phyloP scores from a whole-genome alignment of 257 asterid species.

The Anisodus tanguticus region DNA sequence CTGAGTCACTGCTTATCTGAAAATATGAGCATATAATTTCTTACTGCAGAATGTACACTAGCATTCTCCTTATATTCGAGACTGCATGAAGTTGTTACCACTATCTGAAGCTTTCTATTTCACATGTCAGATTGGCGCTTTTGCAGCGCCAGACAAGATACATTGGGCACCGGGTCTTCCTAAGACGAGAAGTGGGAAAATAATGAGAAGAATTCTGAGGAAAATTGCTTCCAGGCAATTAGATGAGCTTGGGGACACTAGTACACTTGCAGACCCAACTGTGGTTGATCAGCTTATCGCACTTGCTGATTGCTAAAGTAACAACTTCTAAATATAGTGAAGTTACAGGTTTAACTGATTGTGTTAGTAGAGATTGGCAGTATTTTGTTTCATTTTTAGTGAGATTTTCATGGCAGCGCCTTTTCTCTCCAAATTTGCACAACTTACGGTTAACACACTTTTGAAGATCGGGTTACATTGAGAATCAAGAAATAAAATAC shows the following conservation, averaged over 20 bases:
- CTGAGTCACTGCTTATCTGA: background rate
- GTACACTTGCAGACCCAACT: conserved; percentile 95
- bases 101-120: background rate
- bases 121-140: conserved; percentile 80
- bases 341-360: conserved; percentile 17
- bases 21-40: background rate
- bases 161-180: conserved; percentile 99
- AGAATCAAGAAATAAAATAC: conserved; percentile 1
- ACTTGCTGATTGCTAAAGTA: conserved; percentile 64
- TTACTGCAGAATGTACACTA: background rate
- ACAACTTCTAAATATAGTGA: conserved; percentile 3
- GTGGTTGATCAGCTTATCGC: conserved; percentile 88
- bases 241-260: conserved; percentile 91
- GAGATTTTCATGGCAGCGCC: conserved; percentile 15
- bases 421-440: conserved; percentile 15
- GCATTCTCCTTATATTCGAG: background rate
- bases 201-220: conserved; percentile 91
- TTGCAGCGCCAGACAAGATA: conserved; percentile 90
- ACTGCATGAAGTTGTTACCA: background rate
- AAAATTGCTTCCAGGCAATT: conserved; percentile 91
- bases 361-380: background rate
- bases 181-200: conserved; percentile 98
- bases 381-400: background rate
- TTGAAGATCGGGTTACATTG: background rate
- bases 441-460: background rate